Percentiles rank a stretch among this genome's conserved stretches.
Conservation (phyloP, 2,329 filamentous ascomycete genomes). For the Dactylellina drechsleri region DNA sequence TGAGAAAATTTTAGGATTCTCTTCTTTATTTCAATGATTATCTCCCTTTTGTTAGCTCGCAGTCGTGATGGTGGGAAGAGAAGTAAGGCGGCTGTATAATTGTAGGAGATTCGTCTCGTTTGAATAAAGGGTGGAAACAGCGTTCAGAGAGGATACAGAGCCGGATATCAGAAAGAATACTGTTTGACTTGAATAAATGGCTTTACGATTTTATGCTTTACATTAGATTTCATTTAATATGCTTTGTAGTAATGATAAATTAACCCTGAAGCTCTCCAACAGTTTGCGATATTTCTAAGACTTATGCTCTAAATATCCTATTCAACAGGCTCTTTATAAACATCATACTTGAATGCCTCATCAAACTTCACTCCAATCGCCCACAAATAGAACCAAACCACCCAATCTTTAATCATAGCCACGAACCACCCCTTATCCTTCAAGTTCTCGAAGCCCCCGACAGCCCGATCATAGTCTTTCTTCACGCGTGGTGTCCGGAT, state of each 20-base stretch:
- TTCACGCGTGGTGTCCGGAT: constrained; percentile 35
- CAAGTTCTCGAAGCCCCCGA: constrained; percentile 41
- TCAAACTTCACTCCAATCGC: constrained; percentile 43
- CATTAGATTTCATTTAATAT: not conserved
- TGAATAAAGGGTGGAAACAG: not conserved
- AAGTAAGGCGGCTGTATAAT: constrained; percentile 31
- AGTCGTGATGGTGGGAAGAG: constrained; percentile 27
- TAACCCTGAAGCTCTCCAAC: too few species aligned
- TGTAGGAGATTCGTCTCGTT: not conserved
- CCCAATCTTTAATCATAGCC: constrained; percentile 42
- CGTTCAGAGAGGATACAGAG: not conserved
- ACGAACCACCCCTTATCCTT: constrained; percentile 49
- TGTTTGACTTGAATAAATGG: not conserved
- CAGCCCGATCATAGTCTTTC: constrained; percentile 47
- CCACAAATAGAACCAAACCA: constrained; percentile 50
- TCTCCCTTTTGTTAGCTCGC: constrained; percentile 51
- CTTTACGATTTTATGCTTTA: not conserved
- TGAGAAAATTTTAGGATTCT: constrained; percentile 41
- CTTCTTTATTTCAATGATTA: constrained; percentile 57
- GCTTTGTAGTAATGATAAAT: not conserved
- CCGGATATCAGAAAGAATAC: not conserved
- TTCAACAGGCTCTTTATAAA: constrained; percentile 36
- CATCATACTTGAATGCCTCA: constrained; percentile 48
- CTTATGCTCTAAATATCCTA: not conserved
- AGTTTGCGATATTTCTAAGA: too few species aligned